Base-by-base conservation (phyloP, 805 yeast species). In the Candida xyloterini region DNA sequence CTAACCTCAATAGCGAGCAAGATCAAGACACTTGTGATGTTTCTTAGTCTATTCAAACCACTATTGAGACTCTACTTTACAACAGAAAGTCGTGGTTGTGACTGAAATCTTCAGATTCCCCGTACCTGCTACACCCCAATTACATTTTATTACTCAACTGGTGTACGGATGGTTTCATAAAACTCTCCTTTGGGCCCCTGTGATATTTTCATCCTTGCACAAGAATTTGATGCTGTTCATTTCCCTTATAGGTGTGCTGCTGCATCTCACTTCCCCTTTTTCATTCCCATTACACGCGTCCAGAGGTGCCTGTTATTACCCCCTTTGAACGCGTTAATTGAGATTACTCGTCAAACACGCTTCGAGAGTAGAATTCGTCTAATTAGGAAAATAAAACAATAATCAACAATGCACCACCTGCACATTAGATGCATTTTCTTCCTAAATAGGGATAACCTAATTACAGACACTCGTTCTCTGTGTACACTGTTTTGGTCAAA, bases 311-410 rank as follows among this genome's bases (percentile, higher is more conserved):
- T 26, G 13, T 28, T 16, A 10, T 26, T 13, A 9, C 11, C 42
- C 41, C 42, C 42, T 38, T 38, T 36, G 28, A 32, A 38, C 42
- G 42, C 42, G 42, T 21, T 32, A 26, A 27, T 22, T n/a, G 21
- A 25, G 22, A 9, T 21, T 22, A 20, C 40, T 30, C 32, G 34
- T 34, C 31, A 38, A 38, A 42, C 46, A 42, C 46, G 46, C 40
- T 42, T 42, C 40, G 40, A 42, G 40, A 26, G 21, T 13, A 15
- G 14, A 14, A 4, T 9, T 23, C 11, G 13, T 34, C 38, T 21
- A 24, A 38, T 25, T 7, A 2, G 35, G 46, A 35, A 41, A 30
- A 36, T 24, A 15, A 23, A 25, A 15, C 20, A 27, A 20, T 23
- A 10, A 10, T 15, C 3, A 23, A 31, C 27, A 31, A 31, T 31